These are phyloP conservation scores for Cystofilobasidium macerans DNA, from an alignment of 768 basidiomycete genomes.

Conservation along the genomic window DNA sequence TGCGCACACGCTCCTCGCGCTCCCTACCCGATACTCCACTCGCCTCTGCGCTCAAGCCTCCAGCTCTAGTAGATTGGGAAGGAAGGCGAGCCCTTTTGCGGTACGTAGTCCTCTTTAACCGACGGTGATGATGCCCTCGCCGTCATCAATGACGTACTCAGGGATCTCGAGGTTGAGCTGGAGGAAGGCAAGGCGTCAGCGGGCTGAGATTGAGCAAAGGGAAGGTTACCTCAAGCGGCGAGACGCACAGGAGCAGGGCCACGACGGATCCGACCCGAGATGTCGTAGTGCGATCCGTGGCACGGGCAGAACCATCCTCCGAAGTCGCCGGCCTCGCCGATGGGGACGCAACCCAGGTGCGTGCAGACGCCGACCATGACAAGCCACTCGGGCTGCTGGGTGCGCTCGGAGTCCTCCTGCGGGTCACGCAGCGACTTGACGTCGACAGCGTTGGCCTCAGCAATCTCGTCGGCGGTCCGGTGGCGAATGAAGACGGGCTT, in stretches of 20 bases:
- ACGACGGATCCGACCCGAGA: constrained; percentile 60
- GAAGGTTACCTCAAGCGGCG: no score
- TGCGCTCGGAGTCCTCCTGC: constrained; percentile 73
- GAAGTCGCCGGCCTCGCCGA: constrained; percentile 73
- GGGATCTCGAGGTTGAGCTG: constrained; percentile 93
- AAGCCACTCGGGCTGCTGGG: constrained; percentile 84
- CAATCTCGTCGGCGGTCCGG: constrained; percentile 78
- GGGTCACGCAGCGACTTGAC: constrained; percentile 87
- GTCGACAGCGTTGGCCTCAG: constrained; percentile 74
- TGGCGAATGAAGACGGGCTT: constrained; percentile 99
- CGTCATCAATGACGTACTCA: constrained; percentile 65
- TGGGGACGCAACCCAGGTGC: constrained; percentile 47
- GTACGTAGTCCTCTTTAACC: constrained; percentile 25
- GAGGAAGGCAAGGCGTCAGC: background rate
- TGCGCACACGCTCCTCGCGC: no score
- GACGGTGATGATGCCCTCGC: constrained; percentile 20
- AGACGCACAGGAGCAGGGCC: constrained; percentile 86
- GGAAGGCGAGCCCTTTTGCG: no score
- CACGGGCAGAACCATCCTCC: constrained; percentile 99
- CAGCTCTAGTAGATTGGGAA: no score
- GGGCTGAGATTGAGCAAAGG: background rate
- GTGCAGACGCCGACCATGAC: constrained; percentile 59
- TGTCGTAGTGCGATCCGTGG: constrained; percentile 74
- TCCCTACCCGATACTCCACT: no score
- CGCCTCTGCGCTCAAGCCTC: no score